Percentiles rank a stretch among this genome's conserved stretches.
Conservation (phyloP, 345 rosid genomes). For the Capsella bursapastoris region DNA sequence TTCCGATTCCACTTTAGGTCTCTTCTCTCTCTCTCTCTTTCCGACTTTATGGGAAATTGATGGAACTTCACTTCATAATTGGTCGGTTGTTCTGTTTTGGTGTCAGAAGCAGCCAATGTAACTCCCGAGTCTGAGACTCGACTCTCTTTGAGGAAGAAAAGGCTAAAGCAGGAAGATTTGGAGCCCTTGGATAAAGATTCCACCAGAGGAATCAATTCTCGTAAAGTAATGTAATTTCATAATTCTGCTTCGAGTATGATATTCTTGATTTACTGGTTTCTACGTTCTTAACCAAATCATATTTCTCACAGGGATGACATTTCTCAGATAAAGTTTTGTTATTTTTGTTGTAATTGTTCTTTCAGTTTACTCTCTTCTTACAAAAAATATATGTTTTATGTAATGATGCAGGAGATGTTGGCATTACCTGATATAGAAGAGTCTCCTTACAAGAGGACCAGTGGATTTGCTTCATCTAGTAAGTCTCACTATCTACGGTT, state of each 20-base stretch:
- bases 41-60: background rate
- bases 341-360: background rate
- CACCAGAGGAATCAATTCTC: constrained; percentile 27
- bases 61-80: background rate
- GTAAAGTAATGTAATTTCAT: background rate
- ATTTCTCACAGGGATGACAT: background rate
- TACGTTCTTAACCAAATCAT: background rate
- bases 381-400: background rate
- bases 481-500: constrained; percentile 40
- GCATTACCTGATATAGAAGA: constrained; percentile 79
- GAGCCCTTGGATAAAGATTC: constrained; percentile 39
- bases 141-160: constrained; percentile 50
- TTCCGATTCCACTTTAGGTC: constrained; percentile 25
- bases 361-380: no score
- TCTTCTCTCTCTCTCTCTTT: background rate
- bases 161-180: constrained; percentile 46
- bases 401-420: constrained; percentile 50
- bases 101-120: constrained; percentile 32
- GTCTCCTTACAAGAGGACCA: constrained; percentile 55
- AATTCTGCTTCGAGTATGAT: constrained; percentile 4
- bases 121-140: constrained; percentile 36
- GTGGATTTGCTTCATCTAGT: constrained; percentile 48
- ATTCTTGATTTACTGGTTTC: background rate
- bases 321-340: background rate
- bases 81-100: constrained; percentile 12